These are phyloP conservation scores for Amylocarpus encephaloides DNA, from an alignment of 2,329 filamentous ascomycete species.

Conservation along the genomic window DNA sequence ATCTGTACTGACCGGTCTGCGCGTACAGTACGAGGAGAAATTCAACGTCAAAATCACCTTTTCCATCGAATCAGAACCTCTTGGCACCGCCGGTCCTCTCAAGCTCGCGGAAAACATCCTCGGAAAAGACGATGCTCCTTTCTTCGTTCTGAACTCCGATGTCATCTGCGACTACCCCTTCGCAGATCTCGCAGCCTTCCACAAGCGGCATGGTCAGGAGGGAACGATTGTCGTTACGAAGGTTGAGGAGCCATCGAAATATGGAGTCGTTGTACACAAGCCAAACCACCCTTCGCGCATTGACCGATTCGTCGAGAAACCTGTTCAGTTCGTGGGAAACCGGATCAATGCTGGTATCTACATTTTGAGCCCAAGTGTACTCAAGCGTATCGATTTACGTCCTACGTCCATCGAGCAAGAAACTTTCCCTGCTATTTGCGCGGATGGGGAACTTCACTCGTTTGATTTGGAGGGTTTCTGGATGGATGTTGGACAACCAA, in stretches of 20 bases:
- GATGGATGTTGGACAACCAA: slow-evolving; percentile 99
- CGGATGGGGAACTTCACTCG: slow-evolving; percentile 85
- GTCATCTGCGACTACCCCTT: slow-evolving; percentile 98
- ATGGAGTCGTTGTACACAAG: slow-evolving; percentile 97
- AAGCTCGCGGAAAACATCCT: slow-evolving; percentile 93
- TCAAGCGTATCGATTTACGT: slow-evolving; percentile 87
- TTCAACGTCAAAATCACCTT: slow-evolving; percentile 96
- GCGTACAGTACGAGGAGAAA: slow-evolving; percentile 69
- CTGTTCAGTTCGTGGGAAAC: slow-evolving; percentile 96
- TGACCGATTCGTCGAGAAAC: slow-evolving; percentile 99
- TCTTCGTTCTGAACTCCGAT: slow-evolving; percentile 98
- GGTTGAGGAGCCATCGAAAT: slow-evolving; percentile 98
- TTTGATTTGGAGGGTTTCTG: slow-evolving; percentile 97
- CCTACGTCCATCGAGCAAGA: slow-evolving; percentile 98
- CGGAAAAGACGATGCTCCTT: slow-evolving; percentile 86
- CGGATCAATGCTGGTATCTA: slow-evolving; percentile 98
- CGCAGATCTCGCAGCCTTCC: slow-evolving; percentile 81
- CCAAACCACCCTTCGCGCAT: slow-evolving; percentile 84
- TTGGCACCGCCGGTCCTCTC: slow-evolving; percentile 89
- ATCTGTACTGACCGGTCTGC: background rate
- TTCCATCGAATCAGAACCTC: slow-evolving; percentile 90
- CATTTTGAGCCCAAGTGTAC: slow-evolving; percentile 88
- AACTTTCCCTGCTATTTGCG: slow-evolving; percentile 91
- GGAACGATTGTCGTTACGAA: slow-evolving; percentile 98
- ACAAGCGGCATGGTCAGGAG: slow-evolving; percentile 88